Conservation (phyloP, 306 rosid genomes). For the Nissolia schottii region DNA sequence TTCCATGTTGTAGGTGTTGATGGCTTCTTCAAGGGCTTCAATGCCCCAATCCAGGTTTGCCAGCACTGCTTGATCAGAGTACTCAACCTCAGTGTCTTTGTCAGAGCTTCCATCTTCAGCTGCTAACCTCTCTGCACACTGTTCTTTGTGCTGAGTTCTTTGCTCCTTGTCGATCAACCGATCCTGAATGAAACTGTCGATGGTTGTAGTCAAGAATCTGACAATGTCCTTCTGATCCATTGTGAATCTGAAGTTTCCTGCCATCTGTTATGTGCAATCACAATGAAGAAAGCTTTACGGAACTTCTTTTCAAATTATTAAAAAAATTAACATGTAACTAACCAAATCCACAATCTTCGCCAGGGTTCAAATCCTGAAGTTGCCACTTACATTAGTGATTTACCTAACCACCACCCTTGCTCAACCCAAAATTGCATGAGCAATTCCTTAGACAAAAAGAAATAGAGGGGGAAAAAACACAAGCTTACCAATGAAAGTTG, state of each 20-base stretch:
- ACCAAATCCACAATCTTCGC: constrained; percentile 7
- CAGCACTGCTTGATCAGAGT: constrained; percentile 88
- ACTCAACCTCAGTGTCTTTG: constrained; percentile 59
- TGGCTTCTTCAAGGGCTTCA: constrained; percentile 93
- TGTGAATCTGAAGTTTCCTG: constrained; percentile 45
- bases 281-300: not conserved
- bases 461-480: no score
- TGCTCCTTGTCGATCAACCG: constrained; percentile 63
- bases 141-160: constrained; percentile 69
- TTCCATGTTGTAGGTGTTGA: constrained; percentile 73
- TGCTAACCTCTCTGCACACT: constrained; percentile 90
- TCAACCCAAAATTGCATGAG: no score
- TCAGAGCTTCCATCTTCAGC: constrained; percentile 75
- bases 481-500: no score
- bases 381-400: no score
- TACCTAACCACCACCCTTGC: no score
- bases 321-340: not conserved
- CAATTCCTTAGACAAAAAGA: no score
- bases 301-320: not conserved
- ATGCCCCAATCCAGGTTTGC: constrained; percentile 96
- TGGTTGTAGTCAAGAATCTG: constrained; percentile 48
- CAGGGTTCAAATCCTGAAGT: no score
- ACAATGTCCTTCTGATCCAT: constrained; percentile 72
- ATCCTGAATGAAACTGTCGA: constrained; percentile 60
- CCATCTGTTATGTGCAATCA: constrained; percentile 33